Percentiles rank a stretch among this genome's conserved stretches.
Conservation (phyloP, 768 basidiomycete species). For the Inosperma sp. region DNA sequence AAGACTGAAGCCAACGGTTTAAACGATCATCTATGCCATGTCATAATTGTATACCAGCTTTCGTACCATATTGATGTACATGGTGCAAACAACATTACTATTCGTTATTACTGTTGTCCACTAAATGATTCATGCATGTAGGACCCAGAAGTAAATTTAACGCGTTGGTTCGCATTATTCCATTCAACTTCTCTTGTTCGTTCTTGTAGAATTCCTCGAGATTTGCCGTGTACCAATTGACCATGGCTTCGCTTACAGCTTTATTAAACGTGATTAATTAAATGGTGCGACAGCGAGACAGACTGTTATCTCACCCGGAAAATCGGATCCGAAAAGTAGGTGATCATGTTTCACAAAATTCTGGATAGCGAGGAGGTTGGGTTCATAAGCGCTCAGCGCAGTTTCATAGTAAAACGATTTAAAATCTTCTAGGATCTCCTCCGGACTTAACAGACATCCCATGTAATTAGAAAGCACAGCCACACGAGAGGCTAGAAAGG, state of each 20-base stretch:
- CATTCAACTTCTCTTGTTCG: slow-evolving; percentile 36
- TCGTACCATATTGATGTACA: background rate
- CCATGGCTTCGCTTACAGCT: slow-evolving; percentile 58
- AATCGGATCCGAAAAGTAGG: slow-evolving; percentile 71
- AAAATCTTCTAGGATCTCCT: slow-evolving; percentile 68
- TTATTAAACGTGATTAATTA: background rate
- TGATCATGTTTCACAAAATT: slow-evolving; percentile 45
- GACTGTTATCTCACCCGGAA: slow-evolving; percentile 50
- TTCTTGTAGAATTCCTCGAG: slow-evolving; percentile 44
- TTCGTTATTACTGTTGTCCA: background rate
- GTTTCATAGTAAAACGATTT: slow-evolving; percentile 70
- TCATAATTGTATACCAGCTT: too few species aligned
- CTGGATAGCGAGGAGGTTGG: slow-evolving; percentile 48
- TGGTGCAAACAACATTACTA: background rate
- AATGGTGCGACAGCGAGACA: background rate
- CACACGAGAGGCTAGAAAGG: slow-evolving; percentile 62
- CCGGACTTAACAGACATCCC: slow-evolving; percentile 59
- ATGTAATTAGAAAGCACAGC: slow-evolving; percentile 64
- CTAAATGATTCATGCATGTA: too few species aligned
- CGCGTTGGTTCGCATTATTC: slow-evolving; percentile 48
- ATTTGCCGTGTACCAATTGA: slow-evolving; percentile 57
- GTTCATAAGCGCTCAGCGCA: slow-evolving; percentile 56
- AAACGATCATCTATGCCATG: background rate
- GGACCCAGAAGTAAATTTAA: slow-evolving; percentile 40
- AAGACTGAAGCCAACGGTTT: background rate